Percentiles rank a stretch among this genome's conserved stretches.
Conservation (phyloP, 352 stramenopile species). For the Globisporangium heterothallicum region DNA sequence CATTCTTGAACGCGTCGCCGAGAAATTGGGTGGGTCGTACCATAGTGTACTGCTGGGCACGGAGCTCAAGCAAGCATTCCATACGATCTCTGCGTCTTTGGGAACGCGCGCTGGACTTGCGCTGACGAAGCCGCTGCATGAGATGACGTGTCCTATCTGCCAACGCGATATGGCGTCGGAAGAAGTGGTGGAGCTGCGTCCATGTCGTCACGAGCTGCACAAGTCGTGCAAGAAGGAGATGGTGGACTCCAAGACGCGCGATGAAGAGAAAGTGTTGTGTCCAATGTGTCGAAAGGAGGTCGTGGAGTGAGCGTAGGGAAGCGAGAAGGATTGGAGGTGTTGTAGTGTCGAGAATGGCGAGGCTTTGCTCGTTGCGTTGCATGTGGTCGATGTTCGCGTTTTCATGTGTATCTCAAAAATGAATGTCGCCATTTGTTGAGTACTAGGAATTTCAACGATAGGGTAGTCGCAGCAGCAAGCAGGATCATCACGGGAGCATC, state of each 20-base stretch:
- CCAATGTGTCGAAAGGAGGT: neutral
- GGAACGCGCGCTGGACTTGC: constrained; percentile 50
- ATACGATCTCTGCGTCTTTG: constrained; percentile 68
- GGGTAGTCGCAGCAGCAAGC: no score
- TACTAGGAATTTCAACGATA: no score
- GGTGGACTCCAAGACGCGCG: constrained; percentile 17
- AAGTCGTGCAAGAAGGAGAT: constrained; percentile 32
- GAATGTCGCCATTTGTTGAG: no score
- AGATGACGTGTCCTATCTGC: constrained; percentile 55
- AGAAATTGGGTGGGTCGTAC: constrained; percentile 54
- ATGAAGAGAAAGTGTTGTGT: neutral
- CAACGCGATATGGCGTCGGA: constrained; percentile 45
- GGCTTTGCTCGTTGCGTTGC: no score
- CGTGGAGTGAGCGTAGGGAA: neutral
- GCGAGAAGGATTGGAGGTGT: no score
- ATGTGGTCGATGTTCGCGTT: no score
- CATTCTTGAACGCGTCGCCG: constrained; percentile 48
- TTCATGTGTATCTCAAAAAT: no score
- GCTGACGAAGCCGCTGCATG: constrained; percentile 50
- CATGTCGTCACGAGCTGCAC: constrained; percentile 52
- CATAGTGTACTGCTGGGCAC: constrained; percentile 52
- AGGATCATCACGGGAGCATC: no score
- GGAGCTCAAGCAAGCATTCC: constrained; percentile 72
- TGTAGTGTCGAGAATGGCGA: no score
- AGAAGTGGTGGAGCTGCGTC: constrained; percentile 34